phyloP scores from a whole-genome alignment of 257 asterid species.

The Oldenlandia corymbosa region DNA sequence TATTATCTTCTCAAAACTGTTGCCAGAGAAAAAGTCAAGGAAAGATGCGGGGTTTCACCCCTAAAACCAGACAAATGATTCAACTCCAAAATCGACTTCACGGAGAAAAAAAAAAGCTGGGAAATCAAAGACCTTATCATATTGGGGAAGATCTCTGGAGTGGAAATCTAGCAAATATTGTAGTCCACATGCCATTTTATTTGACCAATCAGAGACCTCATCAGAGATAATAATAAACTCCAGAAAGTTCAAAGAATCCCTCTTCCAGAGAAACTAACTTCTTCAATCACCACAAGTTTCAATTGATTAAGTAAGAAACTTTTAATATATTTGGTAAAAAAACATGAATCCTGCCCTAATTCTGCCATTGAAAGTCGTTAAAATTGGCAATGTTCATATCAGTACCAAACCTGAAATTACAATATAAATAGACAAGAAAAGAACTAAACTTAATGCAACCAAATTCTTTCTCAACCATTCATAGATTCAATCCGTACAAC shows the following conservation, averaged over 20 bases:
- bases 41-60: slow-evolving; percentile 19
- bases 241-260: neutral
- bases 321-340: no score
- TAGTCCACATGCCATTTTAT: neutral
- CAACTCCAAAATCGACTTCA: no score
- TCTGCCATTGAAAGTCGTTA: neutral
- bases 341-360: neutral
- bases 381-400: neutral
- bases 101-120: no score
- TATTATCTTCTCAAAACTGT: slow-evolving; percentile 72
- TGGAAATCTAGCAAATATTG: neutral
- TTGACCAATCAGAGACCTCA: neutral
- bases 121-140: neutral
- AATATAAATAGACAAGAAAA: neutral
- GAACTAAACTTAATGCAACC: neutral
- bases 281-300: neutral
- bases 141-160: neutral
- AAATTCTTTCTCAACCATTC: neutral
- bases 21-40: slow-evolving; percentile 13
- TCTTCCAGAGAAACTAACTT: neutral
- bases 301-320: no score
- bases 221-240: no score
- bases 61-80: no score
- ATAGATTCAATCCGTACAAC: no score
- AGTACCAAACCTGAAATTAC: neutral